Evolutionary conservation across 2,329 filamentous ascomycete genomes (phyloP).

Genomic region (Sphaerulina vaccinii): DNA sequence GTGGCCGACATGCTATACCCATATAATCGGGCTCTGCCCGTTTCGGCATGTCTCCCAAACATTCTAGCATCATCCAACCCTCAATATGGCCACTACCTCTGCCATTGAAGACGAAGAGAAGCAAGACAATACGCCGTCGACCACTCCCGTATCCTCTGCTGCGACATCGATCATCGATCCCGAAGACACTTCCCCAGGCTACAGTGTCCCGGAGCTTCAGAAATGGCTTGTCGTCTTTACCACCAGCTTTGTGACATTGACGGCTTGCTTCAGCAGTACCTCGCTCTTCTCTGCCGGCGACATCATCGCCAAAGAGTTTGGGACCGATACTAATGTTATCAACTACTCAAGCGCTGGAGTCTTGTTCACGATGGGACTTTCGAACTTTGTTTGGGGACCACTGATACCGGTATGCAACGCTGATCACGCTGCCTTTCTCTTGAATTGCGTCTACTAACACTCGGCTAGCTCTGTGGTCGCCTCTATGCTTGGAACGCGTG

Average conservation of each 20-base stretch:
- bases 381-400: conserved; percentile 67
- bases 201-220: conserved; percentile 15
- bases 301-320: conserved; percentile 64
- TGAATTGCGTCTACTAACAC: not conserved
- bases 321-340: conserved; percentile 64
- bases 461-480: conserved; percentile 39
- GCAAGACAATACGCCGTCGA: conserved; percentile 9
- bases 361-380: conserved; percentile 67
- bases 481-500: conserved; percentile 54
- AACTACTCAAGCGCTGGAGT: conserved; percentile 71
- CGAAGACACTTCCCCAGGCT: conserved; percentile 21
- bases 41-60: not conserved
- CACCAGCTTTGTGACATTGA: conserved; percentile 68
- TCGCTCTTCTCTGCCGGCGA: conserved; percentile 69
- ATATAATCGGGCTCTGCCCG: too few species aligned
- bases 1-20: not conserved
- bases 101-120: conserved; percentile 4
- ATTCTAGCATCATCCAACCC: not conserved
- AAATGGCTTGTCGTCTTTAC: conserved; percentile 67
- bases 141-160: conserved; percentile 9
- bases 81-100: not conserved
- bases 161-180: conserved; percentile 11
- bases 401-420: conserved; percentile 45
- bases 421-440: not conserved
- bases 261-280: conserved; percentile 71